phyloP scores from a whole-genome alignment of 2,329 filamentous ascomycete genomes.

The Clonostachys solani region DNA sequence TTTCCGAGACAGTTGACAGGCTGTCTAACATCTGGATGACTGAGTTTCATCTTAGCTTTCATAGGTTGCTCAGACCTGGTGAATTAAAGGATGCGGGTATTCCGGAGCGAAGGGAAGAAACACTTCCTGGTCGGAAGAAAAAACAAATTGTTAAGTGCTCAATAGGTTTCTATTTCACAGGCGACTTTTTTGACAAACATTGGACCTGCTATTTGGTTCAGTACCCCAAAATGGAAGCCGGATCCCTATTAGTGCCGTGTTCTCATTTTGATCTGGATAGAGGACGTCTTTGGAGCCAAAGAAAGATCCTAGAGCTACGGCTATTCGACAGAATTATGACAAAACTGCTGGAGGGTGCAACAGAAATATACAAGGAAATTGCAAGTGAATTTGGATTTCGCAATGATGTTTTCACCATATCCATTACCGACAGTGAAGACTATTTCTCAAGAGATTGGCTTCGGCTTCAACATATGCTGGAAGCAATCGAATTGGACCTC shows the following conservation, averaged over 20 bases:
- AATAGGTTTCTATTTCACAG: neutral
- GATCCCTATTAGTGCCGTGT: no score
- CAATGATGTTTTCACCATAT: neutral
- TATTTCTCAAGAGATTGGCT: constrained; percentile 1
- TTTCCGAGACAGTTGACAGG: neutral
- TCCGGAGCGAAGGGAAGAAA: no score
- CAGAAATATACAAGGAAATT: neutral
- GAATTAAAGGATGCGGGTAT: no score
- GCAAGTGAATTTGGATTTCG: neutral
- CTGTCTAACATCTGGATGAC: neutral
- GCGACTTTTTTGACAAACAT: constrained; percentile 1
- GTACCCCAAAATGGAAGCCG: neutral
- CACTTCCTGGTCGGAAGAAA: no score
- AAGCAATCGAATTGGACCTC: neutral
- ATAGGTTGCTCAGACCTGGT: neutral
- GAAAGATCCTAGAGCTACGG: neutral
- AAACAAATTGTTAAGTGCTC: neutral
- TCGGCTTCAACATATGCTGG: neutral
- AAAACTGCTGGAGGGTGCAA: neutral
- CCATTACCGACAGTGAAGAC: neutral
- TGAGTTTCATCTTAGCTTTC: constrained; percentile 1
- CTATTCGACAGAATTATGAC: neutral
- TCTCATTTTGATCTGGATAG: no score
- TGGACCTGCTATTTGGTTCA: neutral
- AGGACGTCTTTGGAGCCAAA: neutral